These are phyloP conservation scores for Nymphaea colorata DNA, from an alignment of 164 flowering plant species.

Conservation along the genomic window DNA sequence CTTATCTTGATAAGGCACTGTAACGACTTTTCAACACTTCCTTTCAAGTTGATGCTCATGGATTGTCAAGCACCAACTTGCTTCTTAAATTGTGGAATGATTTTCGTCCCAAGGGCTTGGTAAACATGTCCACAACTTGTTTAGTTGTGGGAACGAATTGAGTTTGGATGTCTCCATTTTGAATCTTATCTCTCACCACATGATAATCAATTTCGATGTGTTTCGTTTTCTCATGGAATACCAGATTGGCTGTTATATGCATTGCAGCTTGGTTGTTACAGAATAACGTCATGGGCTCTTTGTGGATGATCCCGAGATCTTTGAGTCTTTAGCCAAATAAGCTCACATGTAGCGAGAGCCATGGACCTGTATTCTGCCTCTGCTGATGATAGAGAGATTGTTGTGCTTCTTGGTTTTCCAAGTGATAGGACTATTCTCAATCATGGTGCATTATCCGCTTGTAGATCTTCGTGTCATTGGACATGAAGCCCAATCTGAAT, in stretches of 20 bases:
- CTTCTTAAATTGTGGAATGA: too few relatives aligned
- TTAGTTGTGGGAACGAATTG: not conserved
- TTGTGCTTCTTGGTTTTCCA: conserved; percentile 1
- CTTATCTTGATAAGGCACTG: too few relatives aligned
- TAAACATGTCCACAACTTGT: not conserved
- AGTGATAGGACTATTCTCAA: not conserved
- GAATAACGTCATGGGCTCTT: not conserved
- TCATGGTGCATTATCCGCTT: not conserved
- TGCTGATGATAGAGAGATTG: not conserved
- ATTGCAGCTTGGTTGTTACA: not conserved
- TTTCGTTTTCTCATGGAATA: not conserved
- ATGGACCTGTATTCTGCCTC: conserved; percentile 1
- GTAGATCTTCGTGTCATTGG: not conserved
- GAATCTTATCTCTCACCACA: not conserved
- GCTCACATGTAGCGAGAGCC: not conserved
- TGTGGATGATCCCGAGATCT: not conserved
- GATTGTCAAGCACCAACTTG: too few relatives aligned
- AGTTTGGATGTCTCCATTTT: not conserved
- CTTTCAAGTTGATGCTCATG: too few relatives aligned
- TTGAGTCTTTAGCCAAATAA: not conserved
- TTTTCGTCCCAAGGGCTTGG: not conserved
- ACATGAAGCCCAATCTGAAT: not conserved
- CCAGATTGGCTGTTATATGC: not conserved
- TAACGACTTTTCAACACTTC: too few relatives aligned
- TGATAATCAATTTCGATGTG: not conserved